A percentile compares a stretch with the other conserved stretches of the same genome.
Evolutionary conservation across 2,329 filamentous ascomycete genomes (phyloP).

Genomic region (Claviceps maximensis): DNA sequence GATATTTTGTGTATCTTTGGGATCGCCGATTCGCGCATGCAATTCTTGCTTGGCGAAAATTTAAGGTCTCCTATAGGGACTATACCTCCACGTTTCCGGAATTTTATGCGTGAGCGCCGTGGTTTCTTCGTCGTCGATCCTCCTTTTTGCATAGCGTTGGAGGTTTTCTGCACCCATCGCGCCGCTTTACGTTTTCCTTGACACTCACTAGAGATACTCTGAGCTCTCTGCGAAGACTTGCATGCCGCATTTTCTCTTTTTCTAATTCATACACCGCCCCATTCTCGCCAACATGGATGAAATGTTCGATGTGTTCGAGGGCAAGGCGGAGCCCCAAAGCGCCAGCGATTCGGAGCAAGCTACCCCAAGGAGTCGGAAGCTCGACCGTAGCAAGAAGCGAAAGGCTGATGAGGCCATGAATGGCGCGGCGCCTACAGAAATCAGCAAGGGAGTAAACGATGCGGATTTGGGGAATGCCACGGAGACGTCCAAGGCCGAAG

Average conservation of each 20-base stretch:
- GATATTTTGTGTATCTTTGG: constrained; percentile 1
- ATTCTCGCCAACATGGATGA: constrained; percentile 49
- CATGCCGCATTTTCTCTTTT: neutral
- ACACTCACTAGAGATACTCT: no score
- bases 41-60: neutral
- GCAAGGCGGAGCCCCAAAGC: constrained; percentile 31
- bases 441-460: constrained; percentile 11
- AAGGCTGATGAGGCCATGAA: constrained; percentile 73
- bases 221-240: neutral
- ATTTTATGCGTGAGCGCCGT: constrained; percentile 9
- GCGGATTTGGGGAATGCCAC: constrained; percentile 30
- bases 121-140: neutral
- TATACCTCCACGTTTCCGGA: constrained; percentile 10
- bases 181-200: neutral
- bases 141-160: neutral
- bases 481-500: constrained; percentile 24
- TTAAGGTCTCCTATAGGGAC: neutral
- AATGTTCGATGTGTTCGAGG: constrained; percentile 72
- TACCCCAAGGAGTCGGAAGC: constrained; percentile 37
- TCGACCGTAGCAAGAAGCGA: constrained; percentile 66
- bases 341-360: constrained; percentile 30
- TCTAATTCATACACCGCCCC: neutral
- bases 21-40: constrained; percentile 3
- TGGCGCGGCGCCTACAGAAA: constrained; percentile 16
- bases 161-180: neutral